Evolutionary conservation across 177 flowering plant species (phyloP).

Genomic region (Tripterygium wilfordii): DNA sequence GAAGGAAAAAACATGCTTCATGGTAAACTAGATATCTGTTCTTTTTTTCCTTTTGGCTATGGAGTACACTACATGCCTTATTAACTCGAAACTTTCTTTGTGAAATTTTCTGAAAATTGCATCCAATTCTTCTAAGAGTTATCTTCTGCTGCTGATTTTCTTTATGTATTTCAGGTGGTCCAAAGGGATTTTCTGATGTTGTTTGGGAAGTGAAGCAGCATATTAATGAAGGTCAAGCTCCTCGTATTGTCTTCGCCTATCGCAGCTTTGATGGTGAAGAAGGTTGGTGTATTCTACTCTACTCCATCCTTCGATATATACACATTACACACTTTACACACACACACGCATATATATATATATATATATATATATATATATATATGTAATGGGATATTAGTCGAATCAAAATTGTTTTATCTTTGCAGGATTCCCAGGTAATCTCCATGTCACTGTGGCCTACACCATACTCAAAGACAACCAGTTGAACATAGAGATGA

Average conservation of each 20-base stretch:
- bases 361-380: no score
- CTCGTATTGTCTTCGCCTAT: constrained; percentile 27
- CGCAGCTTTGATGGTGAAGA: constrained; percentile 41
- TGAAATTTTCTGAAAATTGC: no score
- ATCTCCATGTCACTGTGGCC: constrained; percentile 38
- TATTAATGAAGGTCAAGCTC: constrained; percentile 8
- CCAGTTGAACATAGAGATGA: constrained; percentile 46
- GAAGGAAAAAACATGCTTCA: constrained; percentile 75
- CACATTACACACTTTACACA: no score
- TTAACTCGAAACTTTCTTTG: no score
- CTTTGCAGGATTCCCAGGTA: constrained; percentile 73
- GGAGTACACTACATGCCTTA: no score
- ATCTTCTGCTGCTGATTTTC: no score
- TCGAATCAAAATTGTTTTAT: no score
- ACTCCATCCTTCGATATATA: no score
- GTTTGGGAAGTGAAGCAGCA: constrained; percentile 31
- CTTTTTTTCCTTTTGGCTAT: background rate
- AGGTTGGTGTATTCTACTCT: constrained; percentile 20
- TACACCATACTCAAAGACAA: constrained; percentile 34
- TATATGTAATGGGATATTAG: no score
- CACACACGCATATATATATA: no score
- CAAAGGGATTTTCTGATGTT: constrained; percentile 35
- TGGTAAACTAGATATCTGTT: constrained; percentile 36
- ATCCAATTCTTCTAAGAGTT: no score
- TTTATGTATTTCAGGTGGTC: constrained; percentile 29